Conservation (phyloP, 2,329 filamentous ascomycete species). For the Metarhizium humberi region DNA sequence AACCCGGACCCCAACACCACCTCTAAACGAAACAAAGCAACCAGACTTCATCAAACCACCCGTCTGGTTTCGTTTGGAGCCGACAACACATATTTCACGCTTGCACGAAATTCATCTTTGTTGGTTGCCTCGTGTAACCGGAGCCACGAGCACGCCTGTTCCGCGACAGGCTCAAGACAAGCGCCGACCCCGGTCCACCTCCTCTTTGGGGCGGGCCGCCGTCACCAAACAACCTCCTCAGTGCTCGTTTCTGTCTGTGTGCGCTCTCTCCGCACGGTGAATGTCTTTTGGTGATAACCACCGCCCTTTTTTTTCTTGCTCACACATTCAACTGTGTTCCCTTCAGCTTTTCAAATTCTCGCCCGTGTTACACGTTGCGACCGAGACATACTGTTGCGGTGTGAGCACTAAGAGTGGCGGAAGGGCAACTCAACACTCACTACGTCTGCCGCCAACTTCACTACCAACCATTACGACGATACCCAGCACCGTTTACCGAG, state of each 20-base stretch:
- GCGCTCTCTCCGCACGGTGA: conserved; percentile 1
- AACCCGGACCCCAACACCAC: background rate
- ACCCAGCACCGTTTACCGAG: too few species aligned
- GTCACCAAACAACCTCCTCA: conserved; percentile 1
- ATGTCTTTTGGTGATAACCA: conserved; percentile 1
- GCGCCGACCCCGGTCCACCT: conserved; percentile 7
- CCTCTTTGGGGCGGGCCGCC: conserved; percentile 2
- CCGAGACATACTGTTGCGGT: conserved; percentile 20
- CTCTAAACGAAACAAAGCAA: background rate
- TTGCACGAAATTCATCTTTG: background rate
- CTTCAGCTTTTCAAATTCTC: conserved; percentile 1
- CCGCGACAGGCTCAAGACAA: conserved; percentile 4
- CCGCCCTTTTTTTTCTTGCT: conserved; percentile 7
- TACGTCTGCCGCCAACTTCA: background rate
- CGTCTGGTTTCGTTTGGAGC: background rate
- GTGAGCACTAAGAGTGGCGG: background rate
- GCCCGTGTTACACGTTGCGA: conserved; percentile 12
- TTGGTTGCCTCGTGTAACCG: conserved; percentile 2
- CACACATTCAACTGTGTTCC: conserved; percentile 9
- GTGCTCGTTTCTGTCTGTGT: background rate
- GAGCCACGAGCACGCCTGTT: conserved; percentile 3
- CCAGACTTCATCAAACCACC: background rate
- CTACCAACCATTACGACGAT: background rate
- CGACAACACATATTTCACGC: background rate
- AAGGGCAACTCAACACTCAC: background rate